Percentiles rank a stretch among this genome's conserved stretches.
Evolutionary conservation across 1,284 basidiomycete species (phyloP).

Genomic region (Leccinum fuscescens): DNA sequence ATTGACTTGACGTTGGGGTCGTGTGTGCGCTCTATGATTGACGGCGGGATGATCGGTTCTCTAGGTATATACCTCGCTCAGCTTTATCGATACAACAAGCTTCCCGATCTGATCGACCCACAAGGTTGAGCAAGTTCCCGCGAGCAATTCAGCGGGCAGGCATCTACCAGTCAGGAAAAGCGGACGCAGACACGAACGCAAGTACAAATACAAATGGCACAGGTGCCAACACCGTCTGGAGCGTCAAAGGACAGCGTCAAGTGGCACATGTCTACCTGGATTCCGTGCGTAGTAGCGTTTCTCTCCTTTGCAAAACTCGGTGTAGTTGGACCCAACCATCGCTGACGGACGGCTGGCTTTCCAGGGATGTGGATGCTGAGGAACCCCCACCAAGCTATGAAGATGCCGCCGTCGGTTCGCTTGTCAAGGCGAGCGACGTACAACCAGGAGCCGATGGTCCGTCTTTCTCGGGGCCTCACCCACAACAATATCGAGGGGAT

Average conservation of each 20-base stretch:
- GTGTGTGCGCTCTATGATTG: no score
- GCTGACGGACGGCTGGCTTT: background rate
- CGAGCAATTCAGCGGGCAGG: background rate
- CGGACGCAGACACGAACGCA: background rate
- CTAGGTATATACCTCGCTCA: no score
- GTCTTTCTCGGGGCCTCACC: background rate
- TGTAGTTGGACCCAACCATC: background rate
- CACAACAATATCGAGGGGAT: background rate
- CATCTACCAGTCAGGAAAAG: background rate
- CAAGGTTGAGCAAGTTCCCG: background rate
- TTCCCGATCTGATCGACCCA: no score
- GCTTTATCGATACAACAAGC: no score
- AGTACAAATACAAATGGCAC: background rate
- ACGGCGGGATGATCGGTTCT: no score
- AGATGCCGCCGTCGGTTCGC: background rate
- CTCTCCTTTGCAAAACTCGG: background rate
- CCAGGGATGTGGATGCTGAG: background rate
- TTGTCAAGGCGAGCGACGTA: background rate
- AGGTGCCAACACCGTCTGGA: background rate
- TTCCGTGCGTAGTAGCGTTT: conserved; percentile 4
- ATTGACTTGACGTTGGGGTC: no score
- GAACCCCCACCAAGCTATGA: conserved; percentile 19
- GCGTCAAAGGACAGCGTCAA: background rate
- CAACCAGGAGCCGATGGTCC: background rate
- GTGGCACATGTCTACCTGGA: conserved; percentile 1